phyloP scores from a whole-genome alignment of 306 rosid species.

The Vicia faba region DNA sequence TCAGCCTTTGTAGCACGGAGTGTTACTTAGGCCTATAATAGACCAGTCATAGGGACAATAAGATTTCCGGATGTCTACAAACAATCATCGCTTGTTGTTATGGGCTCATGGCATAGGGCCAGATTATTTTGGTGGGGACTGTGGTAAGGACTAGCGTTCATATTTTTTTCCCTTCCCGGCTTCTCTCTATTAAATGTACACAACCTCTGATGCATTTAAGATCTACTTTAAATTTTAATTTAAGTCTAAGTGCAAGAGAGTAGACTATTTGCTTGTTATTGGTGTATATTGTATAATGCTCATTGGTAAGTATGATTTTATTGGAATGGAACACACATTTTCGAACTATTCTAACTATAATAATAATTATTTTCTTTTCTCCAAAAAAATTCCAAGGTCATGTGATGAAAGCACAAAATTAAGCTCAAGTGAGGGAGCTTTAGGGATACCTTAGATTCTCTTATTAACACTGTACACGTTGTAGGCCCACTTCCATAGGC shows the following conservation, averaged over 20 bases:
- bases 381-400: not conserved
- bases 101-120: not conserved
- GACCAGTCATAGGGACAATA: conserved; percentile 5
- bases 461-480: not conserved
- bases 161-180: not conserved
- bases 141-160: not conserved
- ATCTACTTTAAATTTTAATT: not conserved
- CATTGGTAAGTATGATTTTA: not conserved
- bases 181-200: not conserved
- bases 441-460: not conserved
- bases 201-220: not conserved
- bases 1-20: conserved; percentile 7
- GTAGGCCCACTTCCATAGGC: not conserved
- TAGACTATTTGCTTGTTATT: not conserved
- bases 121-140: not conserved
- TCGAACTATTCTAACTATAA: not conserved
- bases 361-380: not conserved
- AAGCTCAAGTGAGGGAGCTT: not conserved
- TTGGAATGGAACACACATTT: not conserved
- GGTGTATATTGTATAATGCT: not conserved
- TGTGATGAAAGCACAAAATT: not conserved
- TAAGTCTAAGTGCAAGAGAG: not conserved
- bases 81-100: conserved; percentile 7
- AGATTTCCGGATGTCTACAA: not conserved
- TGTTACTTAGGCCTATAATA: conserved; percentile 13